These are phyloP conservation scores for Xerocomus minutiporus DNA, from an alignment of 1,284 basidiomycete species.

Conservation along the genomic window DNA sequence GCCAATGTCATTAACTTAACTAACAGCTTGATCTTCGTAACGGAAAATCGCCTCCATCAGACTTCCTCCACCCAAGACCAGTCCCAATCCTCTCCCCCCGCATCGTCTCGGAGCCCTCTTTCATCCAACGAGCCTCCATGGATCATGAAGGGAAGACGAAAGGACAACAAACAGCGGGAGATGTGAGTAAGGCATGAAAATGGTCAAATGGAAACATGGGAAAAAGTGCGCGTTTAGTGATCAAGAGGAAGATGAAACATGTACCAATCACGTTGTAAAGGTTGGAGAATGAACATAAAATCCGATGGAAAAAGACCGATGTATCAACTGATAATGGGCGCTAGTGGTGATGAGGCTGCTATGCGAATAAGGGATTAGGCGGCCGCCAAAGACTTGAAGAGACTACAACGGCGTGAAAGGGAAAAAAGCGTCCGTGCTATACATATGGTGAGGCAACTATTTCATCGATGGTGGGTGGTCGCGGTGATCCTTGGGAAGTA, in stretches of 20 bases:
- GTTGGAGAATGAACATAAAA: slow-evolving; percentile 26
- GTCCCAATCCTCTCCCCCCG: slow-evolving; percentile 13
- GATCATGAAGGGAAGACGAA: slow-evolving; percentile 48
- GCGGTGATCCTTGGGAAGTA: slow-evolving; percentile 22
- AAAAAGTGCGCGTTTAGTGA: slow-evolving; percentile 19
- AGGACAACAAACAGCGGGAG: slow-evolving; percentile 51
- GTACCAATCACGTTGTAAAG: slow-evolving; percentile 21
- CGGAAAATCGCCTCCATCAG: slow-evolving; percentile 3
- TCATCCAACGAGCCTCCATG: slow-evolving; percentile 55
- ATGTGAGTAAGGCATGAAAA: slow-evolving; percentile 28
- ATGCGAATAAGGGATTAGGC: slow-evolving; percentile 29
- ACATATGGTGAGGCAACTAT: slow-evolving; percentile 37
- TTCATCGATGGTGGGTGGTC: slow-evolving; percentile 26
- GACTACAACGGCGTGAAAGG: slow-evolving; percentile 44
- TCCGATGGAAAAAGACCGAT: slow-evolving; percentile 25
- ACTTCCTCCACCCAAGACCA: neutral
- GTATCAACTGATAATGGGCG: slow-evolving; percentile 34
- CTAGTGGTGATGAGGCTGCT: slow-evolving; percentile 25
- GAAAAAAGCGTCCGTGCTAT: slow-evolving; percentile 63
- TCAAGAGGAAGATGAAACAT: slow-evolving; percentile 20
- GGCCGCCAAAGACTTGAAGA: slow-evolving; percentile 25
- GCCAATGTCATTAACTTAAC: slow-evolving; percentile 1
- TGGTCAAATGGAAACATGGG: slow-evolving; percentile 20
- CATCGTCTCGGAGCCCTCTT: slow-evolving; percentile 60
- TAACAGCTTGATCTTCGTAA: neutral